Evolutionary conservation across 805 yeast genomes (phyloP).

Genomic region (Scheffersomyces lignosus): DNA sequence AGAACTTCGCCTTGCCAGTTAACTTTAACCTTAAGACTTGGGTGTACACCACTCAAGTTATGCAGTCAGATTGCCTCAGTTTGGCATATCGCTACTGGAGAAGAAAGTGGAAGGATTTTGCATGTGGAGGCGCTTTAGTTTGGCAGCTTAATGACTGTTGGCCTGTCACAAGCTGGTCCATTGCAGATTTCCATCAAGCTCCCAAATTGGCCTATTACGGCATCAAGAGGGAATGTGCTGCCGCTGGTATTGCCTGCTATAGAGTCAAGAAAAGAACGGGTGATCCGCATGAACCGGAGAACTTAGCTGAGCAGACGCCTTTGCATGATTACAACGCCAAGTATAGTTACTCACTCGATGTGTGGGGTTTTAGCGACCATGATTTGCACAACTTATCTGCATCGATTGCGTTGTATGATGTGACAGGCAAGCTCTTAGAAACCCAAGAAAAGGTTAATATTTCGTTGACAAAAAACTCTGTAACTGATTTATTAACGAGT

Average conservation of each 20-base stretch:
- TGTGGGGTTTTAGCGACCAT: constrained; percentile 38
- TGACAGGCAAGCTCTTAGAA: constrained; percentile 23
- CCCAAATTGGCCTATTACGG: constrained; percentile 51
- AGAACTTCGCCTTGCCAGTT: constrained; percentile 36
- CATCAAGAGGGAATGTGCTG: constrained; percentile 40
- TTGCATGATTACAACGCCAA: constrained; percentile 27
- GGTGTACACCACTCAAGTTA: constrained; percentile 52
- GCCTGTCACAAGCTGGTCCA: constrained; percentile 53
- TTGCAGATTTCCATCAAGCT: constrained; percentile 40
- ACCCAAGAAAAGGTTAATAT: constrained; percentile 22
- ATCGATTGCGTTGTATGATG: constrained; percentile 28
- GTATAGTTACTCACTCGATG: constrained; percentile 26
- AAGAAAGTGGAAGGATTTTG: constrained; percentile 43
- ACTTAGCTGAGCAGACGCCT: constrained; percentile 9
- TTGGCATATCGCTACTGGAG: constrained; percentile 49
- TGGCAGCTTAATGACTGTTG: constrained; percentile 58
- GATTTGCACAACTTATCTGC: constrained; percentile 18
- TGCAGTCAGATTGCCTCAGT: constrained; percentile 51
- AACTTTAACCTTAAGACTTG: constrained; percentile 37
- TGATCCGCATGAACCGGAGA: constrained; percentile 4
- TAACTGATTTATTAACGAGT: no score
- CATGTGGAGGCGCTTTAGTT: constrained; percentile 47
- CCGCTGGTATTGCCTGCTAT: constrained; percentile 33
- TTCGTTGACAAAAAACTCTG: constrained; percentile 11
- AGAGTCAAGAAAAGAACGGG: constrained; percentile 14